Conservation (phyloP, 805 yeast species). For the Saturnispora gosingensis region DNA sequence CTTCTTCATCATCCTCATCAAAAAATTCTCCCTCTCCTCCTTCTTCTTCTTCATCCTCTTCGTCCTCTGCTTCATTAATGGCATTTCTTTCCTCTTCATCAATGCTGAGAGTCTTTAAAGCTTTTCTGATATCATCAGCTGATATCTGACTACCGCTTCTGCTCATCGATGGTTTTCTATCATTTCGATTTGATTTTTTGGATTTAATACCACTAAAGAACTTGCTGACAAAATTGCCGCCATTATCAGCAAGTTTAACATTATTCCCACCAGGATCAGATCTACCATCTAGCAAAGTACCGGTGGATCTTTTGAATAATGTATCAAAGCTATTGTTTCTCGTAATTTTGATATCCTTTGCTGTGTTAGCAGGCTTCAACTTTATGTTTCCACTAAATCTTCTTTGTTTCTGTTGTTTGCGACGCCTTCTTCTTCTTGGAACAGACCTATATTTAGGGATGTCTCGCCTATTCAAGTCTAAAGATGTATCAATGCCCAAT, state of each 20-base stretch:
- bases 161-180: neutral
- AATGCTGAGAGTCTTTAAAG: conserved; percentile 13
- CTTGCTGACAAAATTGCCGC: neutral
- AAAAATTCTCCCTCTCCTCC: neutral
- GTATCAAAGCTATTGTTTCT: conserved; percentile 14
- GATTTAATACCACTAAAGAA: conserved; percentile 1
- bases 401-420: conserved; percentile 18
- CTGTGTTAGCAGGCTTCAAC: neutral
- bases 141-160: conserved; percentile 1
- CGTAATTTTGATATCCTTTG: neutral
- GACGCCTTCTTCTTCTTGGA: conserved; percentile 58
- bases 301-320: conserved; percentile 9
- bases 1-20: neutral
- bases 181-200: neutral
- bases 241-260: neutral
- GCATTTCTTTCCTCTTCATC: conserved; percentile 7
- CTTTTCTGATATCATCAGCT: conserved; percentile 5
- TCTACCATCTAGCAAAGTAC: neutral
- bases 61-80: conserved; percentile 1
- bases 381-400: neutral
- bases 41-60: conserved; percentile 3
- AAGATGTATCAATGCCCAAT: conserved; percentile 69
- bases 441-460: conserved; percentile 72
- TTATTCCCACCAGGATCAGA: neutral
- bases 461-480: conserved; percentile 65